Base-by-base conservation (phyloP, 257 asterid genomes). In the Ajuga chamaepitys region DNA sequence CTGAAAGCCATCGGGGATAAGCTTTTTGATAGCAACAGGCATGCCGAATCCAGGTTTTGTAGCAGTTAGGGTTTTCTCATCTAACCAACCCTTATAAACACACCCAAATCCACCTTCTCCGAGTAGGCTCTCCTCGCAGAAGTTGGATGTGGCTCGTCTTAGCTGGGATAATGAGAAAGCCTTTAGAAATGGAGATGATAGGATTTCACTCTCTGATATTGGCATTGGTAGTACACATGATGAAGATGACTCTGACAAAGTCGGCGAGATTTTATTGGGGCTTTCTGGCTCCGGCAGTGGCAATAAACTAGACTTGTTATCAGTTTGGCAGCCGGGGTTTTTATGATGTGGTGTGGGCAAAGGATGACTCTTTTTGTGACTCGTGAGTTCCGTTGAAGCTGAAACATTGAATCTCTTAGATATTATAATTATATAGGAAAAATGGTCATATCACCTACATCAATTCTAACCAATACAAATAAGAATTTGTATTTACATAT, bases 41-140 rank as follows among this genome's bases (percentile, higher is more conserved):
- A 62, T 16, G n/a, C 85, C 87, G 0, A 46, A 67, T 26, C 75
- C 77, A 0, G 73, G 79, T 8, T 37, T 56, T 7, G 83, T 18
- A 25, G 87, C 75, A 28, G 58, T 64, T 37, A 82, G 75, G 26
- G 70, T 71, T 61, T 76, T 70, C 46, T 40, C 79, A 38, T 79
- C 81, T 25, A 82, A 54, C 87, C 87, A 82, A 17, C 87, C 87
- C 57, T 79, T 76, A 10, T n/a, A 82, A 12, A 82, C 85, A 28
- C 83, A 77, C 10, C 87, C 85, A 7, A 82, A 82, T 7, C 85
- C 87, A 7, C 87, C 87, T 53, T 82, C 87, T 48, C 87, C 87
- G 1, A 82, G 82, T 59, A 74, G 28, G 35, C 79, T 79, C 5
- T 71, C 68, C 58, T 77, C 66, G 6, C 69, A 10, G 10, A 82